These are phyloP conservation scores for Spencermartinsiella europaea DNA, from an alignment of 805 yeast species.

Conservation along the genomic window DNA sequence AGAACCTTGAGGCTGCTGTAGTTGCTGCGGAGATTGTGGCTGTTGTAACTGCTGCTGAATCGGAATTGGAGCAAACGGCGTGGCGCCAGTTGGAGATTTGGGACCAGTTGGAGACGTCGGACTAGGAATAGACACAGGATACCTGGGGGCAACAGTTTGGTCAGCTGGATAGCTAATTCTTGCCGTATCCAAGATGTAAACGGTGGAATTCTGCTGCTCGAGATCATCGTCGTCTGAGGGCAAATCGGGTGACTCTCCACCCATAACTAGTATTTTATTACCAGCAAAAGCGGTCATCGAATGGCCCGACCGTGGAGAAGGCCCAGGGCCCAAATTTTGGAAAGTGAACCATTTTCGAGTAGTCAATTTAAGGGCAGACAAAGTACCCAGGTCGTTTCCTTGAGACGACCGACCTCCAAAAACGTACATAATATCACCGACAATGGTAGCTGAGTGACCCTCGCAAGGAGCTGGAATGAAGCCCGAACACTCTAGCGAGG, in stretches of 20 bases:
- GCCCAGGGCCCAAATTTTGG: slow-evolving; percentile 48
- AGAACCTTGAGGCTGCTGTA: background rate
- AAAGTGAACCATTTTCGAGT: slow-evolving; percentile 69
- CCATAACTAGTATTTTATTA: slow-evolving; percentile 76
- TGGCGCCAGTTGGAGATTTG: background rate
- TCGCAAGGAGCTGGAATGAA: slow-evolving; percentile 78
- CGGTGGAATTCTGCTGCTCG: slow-evolving; percentile 42
- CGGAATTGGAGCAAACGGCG: background rate
- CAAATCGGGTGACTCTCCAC: slow-evolving; percentile 71
- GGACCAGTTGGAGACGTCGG: background rate
- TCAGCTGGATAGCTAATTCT: slow-evolving; percentile 41
- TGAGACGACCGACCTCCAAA: slow-evolving; percentile 83
- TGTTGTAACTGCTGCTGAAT: background rate
- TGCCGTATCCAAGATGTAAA: slow-evolving; percentile 59
- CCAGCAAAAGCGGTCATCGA: slow-evolving; percentile 67
- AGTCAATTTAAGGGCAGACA: slow-evolving; percentile 71
- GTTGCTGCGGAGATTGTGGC: background rate
- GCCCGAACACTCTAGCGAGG: slow-evolving; percentile 63
- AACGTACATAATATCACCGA: slow-evolving; percentile 71
- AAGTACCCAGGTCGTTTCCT: slow-evolving; percentile 61
- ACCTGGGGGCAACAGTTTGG: background rate
- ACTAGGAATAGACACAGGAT: background rate
- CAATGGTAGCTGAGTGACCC: slow-evolving; percentile 83
- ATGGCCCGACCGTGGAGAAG: slow-evolving; percentile 90
- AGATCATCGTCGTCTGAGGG: slow-evolving; percentile 49